Base-by-base conservation (phyloP, 768 basidiomycete species). In the Agaricus bisporus region DNA sequence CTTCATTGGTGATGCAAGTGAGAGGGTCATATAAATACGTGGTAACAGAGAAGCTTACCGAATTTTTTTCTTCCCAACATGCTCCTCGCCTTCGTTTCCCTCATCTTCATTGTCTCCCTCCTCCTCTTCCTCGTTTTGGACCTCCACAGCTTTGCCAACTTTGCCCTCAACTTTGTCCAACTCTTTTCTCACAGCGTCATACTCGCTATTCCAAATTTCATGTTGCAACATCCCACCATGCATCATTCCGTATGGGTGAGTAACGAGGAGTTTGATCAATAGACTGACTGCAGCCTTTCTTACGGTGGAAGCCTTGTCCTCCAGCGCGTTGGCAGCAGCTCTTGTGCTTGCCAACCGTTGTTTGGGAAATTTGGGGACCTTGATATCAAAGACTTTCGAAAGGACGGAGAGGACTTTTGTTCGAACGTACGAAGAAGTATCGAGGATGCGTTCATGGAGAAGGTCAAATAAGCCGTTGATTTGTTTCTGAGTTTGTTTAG, bases 291-390 rank as follows among this genome's bases (percentile, higher is more conserved):
- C 88, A 47, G 80, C 80, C 68, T 91, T 91, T 61, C 97, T 78
- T n/a, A 95, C 95, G 5, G 78, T 82, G 17, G 91, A 81, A 1
- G 83, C 85, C 70, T 98, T 98, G 72, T 98, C 95, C 59, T 92
- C 85, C 45, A 99, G 74, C 25, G 88, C 84, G 2, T 75, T 80
- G 29, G 90, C 82, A 0, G 93, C 88, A n/a, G 82, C 80, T 46
- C 77, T 74, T 4, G 93, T 86, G 32, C 94, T 82, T 17, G 74
- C 72, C 29, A 91, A 74, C 0, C 95, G 80, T 57, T 94, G 87
- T 66, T 91, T 89, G 0, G 93, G 92, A 68, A 93, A 94, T 62
- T 91, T 92, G 64, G 58, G 54, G 6, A 76, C 74, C 25, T 87
- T 78, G 48, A 95, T 82, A 12, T 73, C 71, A 65, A 88, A 88